These are phyloP conservation scores for Senna tora DNA, from an alignment of 306 rosid species.

Conservation along the genomic window DNA sequence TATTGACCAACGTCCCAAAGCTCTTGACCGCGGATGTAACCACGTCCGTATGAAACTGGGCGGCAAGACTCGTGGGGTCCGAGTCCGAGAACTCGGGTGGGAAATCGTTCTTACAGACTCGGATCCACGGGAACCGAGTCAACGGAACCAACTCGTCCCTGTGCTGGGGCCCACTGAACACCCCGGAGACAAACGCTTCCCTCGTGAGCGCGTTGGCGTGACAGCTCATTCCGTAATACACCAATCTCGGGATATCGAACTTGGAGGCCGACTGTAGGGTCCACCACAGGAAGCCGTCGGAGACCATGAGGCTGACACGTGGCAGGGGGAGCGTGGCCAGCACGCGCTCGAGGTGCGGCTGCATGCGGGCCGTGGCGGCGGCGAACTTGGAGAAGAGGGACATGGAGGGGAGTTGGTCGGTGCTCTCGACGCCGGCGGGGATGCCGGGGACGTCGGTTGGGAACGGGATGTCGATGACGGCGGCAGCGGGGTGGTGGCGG, in stretches of 20 bases:
- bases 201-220: background rate
- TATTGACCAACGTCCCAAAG: constrained; percentile 42
- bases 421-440: constrained; percentile 49
- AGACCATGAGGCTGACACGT: constrained; percentile 44
- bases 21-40: background rate
- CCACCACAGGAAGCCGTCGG: constrained; percentile 65
- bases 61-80: background rate
- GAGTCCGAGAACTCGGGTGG: background rate
- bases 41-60: background rate
- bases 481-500: constrained; percentile 30
- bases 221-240: constrained; percentile 39
- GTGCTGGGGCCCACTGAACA: background rate
- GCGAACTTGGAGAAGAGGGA: constrained; percentile 38
- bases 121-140: constrained; percentile 47
- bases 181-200: background rate
- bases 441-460: constrained; percentile 35
- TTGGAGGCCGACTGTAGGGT: constrained; percentile 49
- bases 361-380: constrained; percentile 40
- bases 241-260: constrained; percentile 39
- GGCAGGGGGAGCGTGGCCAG: constrained; percentile 42
- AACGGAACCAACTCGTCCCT: constrained; percentile 15
- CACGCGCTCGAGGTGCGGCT: constrained; percentile 42
- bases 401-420: constrained; percentile 42
- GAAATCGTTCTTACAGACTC: constrained; percentile 33
- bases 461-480: constrained; percentile 44